Evolutionary conservation across 192 early-diverging fungal genomes (phyloP), one percentile per base, ranked within the genome.

Genomic region (Coemansia sp.): DNA sequence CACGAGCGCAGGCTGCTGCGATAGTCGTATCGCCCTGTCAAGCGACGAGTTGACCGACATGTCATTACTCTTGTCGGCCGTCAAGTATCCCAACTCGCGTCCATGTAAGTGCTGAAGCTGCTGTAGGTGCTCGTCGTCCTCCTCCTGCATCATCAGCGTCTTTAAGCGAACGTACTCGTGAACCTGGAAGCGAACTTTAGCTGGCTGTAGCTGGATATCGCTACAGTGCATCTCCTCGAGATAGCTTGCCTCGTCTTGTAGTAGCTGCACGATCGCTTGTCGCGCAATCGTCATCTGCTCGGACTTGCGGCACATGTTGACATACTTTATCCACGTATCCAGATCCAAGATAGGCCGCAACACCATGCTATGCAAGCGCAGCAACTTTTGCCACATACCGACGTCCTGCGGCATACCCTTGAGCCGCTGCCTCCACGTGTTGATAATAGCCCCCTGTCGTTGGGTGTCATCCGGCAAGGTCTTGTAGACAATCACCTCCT

Each of bases 281-380:
- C 93, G 88, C 1, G 95, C 90, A 9, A 96, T 81, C 22, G 86
- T 87, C 39, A 96, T 86, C 29, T 94, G 86, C 16, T 90, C 91
- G 60, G 90, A 91, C 74, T 96, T 93, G 40, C 97, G 89, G 73
- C 95, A 98, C 64, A 99, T 69, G 64, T 96, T 95, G 40, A 93
- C 89, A 84, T 97, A 99, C 75, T 94, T 94, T 72, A 96, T 95
- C 87, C 92, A 94, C 86, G 93, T 94, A 24, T 95, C 97, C 87
- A 95, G 91, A 68, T 99, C 94, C 64, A 93, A 92, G 60, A 90
- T 87, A 13, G 97, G 97, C 0, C 92, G 87, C 16, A 97, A 80
- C 0, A 98, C 96, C 71, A 98, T 85, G 13, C 90, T 86, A 33
- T 92, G 88, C 27, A 99, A 89, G 60, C 91, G 86, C 64, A 99